phyloP scores from a whole-genome alignment of 345 rosid species.

The Eucalyptus fibrosa region DNA sequence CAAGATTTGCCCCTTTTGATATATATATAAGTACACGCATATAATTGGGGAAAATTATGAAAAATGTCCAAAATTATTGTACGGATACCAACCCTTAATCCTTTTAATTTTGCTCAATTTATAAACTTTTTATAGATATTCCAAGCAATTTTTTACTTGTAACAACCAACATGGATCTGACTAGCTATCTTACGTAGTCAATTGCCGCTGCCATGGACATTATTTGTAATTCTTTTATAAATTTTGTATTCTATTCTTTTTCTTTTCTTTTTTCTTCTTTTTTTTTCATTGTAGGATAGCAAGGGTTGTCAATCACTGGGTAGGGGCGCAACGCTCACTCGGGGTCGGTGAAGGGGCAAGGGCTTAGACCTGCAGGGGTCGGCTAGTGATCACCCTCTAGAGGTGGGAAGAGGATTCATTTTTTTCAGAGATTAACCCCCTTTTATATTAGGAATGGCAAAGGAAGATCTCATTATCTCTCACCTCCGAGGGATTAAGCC shows the following conservation, averaged over 20 bases:
- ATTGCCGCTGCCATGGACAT: background rate
- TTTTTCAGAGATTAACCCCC: background rate
- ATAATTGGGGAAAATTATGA: background rate
- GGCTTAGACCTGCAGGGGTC: background rate
- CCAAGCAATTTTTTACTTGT: accelerated
- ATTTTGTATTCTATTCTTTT: background rate
- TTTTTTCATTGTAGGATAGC: background rate
- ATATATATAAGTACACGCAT: background rate
- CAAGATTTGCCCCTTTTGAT: background rate
- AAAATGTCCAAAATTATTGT: background rate
- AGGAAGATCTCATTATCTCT: background rate
- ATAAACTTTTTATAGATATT: background rate
- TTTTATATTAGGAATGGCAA: background rate
- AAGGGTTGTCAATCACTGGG: accelerated
- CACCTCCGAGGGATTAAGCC: background rate
- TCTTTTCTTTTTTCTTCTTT: accelerated
- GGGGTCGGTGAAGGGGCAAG: background rate
- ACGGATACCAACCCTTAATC: background rate
- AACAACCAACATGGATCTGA: accelerated
- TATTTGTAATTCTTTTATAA: background rate
- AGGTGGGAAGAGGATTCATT: background rate
- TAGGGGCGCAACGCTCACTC: accelerated
- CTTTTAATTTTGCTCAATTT: background rate
- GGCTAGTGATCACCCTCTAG: background rate
- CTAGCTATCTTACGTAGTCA: accelerated